A percentile compares a stretch with the other conserved stretches of the same genome.
Conservation (phyloP, 352 stramenopile species). For the Phytopythium litorale region DNA sequence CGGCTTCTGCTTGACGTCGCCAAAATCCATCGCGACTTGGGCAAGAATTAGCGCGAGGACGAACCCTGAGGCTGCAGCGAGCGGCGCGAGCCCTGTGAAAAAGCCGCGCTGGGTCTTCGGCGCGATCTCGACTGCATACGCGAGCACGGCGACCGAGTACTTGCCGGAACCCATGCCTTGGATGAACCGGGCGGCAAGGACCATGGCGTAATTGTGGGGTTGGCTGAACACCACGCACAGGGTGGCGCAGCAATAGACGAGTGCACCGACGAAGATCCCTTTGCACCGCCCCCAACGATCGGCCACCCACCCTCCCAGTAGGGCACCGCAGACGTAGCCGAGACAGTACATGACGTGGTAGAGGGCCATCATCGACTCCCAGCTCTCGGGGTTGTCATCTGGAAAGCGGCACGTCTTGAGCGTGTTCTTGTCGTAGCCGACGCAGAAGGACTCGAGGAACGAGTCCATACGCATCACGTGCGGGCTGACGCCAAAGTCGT, state of each 20-base stretch:
- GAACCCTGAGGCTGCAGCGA: slow-evolving; percentile 35
- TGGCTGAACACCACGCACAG: slow-evolving; percentile 22
- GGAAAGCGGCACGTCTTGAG: slow-evolving; percentile 11
- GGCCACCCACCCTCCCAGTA: slow-evolving; percentile 23
- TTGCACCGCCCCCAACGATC: slow-evolving; percentile 32
- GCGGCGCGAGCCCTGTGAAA: slow-evolving; percentile 40
- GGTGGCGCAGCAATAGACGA: slow-evolving; percentile 40
- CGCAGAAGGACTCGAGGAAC: slow-evolving; percentile 40
- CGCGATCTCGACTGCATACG: slow-evolving; percentile 41
- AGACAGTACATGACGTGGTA: slow-evolving; percentile 46
- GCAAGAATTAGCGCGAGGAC: slow-evolving; percentile 16
- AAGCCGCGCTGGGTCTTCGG: slow-evolving; percentile 35
- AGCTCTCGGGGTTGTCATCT: slow-evolving; percentile 16
- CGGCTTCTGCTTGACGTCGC: not conserved
- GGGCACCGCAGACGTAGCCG: slow-evolving; percentile 32
- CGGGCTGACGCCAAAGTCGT: slow-evolving; percentile 37
- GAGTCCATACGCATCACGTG: slow-evolving; percentile 40
- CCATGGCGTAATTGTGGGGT: slow-evolving; percentile 13
- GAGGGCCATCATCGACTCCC: slow-evolving; percentile 33
- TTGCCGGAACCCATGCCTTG: slow-evolving; percentile 41
- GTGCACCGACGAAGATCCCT: slow-evolving; percentile 27
- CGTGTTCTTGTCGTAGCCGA: slow-evolving; percentile 39
- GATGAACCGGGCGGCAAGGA: slow-evolving; percentile 28
- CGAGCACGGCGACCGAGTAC: slow-evolving; percentile 38
- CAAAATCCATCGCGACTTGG: not conserved